Percentiles rank a stretch among this genome's conserved stretches.
Conservation (phyloP, 75 land plant genomes). For the Ceratopteris richardii region DNA sequence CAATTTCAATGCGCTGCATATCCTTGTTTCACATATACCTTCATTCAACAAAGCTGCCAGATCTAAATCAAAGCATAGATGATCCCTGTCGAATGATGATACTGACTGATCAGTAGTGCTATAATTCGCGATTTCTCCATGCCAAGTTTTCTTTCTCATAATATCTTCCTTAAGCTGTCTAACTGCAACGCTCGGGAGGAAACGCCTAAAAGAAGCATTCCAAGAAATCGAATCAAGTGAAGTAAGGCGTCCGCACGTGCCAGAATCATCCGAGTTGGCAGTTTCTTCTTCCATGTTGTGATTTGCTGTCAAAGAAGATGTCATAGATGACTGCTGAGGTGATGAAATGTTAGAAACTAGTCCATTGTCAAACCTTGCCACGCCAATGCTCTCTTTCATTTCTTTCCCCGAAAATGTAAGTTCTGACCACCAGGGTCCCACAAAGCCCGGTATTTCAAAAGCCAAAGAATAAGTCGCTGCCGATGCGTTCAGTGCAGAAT, state of each 20-base stretch:
- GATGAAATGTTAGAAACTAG: background rate
- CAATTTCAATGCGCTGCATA: constrained; percentile 10
- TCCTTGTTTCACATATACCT: constrained; percentile 4
- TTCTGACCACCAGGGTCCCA: constrained; percentile 21
- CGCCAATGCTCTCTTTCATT: background rate
- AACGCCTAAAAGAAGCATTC: constrained; percentile 12
- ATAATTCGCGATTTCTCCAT: constrained; percentile 8
- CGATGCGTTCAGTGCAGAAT: background rate
- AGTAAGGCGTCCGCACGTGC: background rate
- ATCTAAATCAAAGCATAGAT: constrained; percentile 15
- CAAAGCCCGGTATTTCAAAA: constrained; percentile 19
- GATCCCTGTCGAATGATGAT: constrained; percentile 15
- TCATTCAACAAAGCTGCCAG: constrained; percentile 14
- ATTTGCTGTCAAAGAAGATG: background rate
- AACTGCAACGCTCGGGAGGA: constrained; percentile 20
- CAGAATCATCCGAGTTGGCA: background rate
- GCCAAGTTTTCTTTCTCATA: constrained; percentile 3
- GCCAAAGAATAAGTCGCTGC: constrained; percentile 12
- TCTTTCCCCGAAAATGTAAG: constrained; percentile 1
- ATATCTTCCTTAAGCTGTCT: constrained; percentile 14
- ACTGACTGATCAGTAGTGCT: too few relatives aligned
- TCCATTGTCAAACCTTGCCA: constrained; percentile 2
- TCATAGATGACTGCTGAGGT: too few relatives aligned
- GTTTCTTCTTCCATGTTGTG: background rate
- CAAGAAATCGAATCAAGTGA: background rate